Evolutionary conservation across 768 basidiomycete species (phyloP).

Genomic region (Lactarius deliciosus): DNA sequence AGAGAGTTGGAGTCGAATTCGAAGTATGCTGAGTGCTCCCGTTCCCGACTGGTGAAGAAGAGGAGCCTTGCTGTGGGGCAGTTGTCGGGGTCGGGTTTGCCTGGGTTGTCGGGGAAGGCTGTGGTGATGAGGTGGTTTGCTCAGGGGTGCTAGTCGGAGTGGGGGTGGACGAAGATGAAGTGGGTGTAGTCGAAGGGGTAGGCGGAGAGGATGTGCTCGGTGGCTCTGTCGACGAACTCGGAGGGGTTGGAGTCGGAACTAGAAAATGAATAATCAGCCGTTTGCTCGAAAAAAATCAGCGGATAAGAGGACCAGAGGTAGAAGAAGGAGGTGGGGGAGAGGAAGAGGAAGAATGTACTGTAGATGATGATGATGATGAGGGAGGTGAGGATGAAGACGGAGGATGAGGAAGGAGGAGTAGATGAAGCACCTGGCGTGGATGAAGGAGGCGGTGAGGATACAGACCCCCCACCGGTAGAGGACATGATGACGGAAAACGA

Average conservation of each 20-base stretch:
- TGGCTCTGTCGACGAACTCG: not conserved
- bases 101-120: not conserved
- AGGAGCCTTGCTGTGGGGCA: not conserved
- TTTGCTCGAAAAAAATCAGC: not conserved
- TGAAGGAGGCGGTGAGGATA: constrained; percentile 3
- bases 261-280: constrained; percentile 10
- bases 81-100: not conserved
- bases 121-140: not conserved
- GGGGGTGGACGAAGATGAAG: not conserved
- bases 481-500: not conserved
- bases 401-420: constrained; percentile 17
- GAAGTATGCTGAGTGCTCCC: not conserved
- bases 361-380: constrained; percentile 7
- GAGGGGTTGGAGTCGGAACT: not conserved
- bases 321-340: constrained; percentile 1
- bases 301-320: constrained; percentile 7
- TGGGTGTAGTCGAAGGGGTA: not conserved
- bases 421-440: constrained; percentile 22
- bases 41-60: not conserved
- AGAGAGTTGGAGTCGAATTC: not conserved
- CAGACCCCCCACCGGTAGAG: constrained; percentile 5
- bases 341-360: not conserved
- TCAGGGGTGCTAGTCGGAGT: not conserved
- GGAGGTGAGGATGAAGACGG: constrained; percentile 10
- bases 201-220: not conserved